phyloP scores from a whole-genome alignment of 192 early-diverging fungal genomes.

The Backusella parvicylindrica region DNA sequence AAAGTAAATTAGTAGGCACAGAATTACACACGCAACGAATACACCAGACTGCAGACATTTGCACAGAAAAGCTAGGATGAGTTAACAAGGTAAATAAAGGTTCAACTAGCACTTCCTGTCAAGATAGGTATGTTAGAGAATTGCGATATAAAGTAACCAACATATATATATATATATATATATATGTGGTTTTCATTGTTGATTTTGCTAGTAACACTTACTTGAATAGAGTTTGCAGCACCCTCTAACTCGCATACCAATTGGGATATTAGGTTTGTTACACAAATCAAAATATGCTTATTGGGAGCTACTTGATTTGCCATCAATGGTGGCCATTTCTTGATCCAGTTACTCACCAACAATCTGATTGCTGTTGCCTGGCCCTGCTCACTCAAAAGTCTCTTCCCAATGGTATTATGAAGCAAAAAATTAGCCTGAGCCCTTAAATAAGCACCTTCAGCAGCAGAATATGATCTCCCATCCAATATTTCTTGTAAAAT shows the following conservation, averaged over 20 bases:
- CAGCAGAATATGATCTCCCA: constrained; percentile 43
- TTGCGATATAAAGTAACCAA: neutral
- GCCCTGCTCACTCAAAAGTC: constrained; percentile 75
- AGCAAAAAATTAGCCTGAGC: constrained; percentile 62
- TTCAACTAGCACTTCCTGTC: constrained; percentile 60
- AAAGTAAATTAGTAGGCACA: constrained; percentile 60
- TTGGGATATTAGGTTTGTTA: constrained; percentile 67
- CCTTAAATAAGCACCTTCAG: constrained; percentile 58
- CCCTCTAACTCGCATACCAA: constrained; percentile 78
- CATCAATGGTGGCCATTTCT: constrained; percentile 50
- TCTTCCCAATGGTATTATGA: constrained; percentile 70
- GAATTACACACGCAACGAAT: constrained; percentile 65
- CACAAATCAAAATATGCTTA: constrained; percentile 64
- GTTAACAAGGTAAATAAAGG: constrained; percentile 66
- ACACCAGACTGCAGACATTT: constrained; percentile 68
- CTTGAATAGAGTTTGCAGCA: constrained; percentile 56
- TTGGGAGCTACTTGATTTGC: constrained; percentile 44
- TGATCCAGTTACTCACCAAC: constrained; percentile 58
- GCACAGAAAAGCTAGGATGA: constrained; percentile 68
- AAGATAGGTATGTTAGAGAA: neutral
- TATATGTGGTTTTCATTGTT: neutral
- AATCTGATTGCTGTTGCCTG: constrained; percentile 65
- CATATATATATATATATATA: neutral
- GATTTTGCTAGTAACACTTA: constrained; percentile 8
- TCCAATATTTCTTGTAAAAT: constrained; percentile 59